A percentile compares a stretch with the other conserved stretches of the same genome.
phyloP scores from a whole-genome alignment of 2,329 filamentous ascomycete genomes.

The Paraconiothyrium sp. region DNA sequence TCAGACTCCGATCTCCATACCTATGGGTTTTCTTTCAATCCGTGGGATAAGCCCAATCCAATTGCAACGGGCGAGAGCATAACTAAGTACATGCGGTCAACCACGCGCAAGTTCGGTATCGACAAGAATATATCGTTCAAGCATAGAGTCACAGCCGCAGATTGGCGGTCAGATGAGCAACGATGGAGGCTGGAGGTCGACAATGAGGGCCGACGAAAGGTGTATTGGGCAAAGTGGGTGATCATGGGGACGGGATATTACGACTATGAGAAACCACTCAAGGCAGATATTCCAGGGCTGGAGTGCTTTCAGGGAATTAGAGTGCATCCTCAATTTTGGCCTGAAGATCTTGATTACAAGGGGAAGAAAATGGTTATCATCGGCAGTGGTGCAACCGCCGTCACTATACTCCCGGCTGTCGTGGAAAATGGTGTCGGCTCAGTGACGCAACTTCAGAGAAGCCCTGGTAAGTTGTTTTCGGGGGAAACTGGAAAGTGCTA shows the following conservation, averaged over 20 bases:
- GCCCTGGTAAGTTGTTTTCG: neutral
- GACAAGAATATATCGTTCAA: slow-evolving; percentile 57
- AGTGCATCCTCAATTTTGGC: slow-evolving; percentile 81
- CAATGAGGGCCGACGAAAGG: slow-evolving; percentile 46
- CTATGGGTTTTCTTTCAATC: slow-evolving; percentile 72
- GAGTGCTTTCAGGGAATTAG: slow-evolving; percentile 70
- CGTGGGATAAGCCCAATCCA: slow-evolving; percentile 65
- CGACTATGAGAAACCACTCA: slow-evolving; percentile 71
- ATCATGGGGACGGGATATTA: slow-evolving; percentile 77
- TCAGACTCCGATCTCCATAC: slow-evolving; percentile 61
- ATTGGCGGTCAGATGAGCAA: slow-evolving; percentile 61
- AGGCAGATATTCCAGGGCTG: slow-evolving; percentile 71
- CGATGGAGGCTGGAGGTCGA: slow-evolving; percentile 56
- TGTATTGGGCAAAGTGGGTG: slow-evolving; percentile 58
- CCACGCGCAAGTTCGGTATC: slow-evolving; percentile 55
- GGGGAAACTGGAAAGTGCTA: neutral
- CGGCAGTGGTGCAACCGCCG: slow-evolving; percentile 80
- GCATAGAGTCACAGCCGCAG: slow-evolving; percentile 52
- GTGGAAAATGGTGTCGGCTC: slow-evolving; percentile 68
- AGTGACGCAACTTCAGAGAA: slow-evolving; percentile 77
- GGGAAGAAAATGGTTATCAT: slow-evolving; percentile 76
- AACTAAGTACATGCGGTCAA: slow-evolving; percentile 55
- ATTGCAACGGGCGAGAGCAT: slow-evolving; percentile 59
- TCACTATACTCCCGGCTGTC: slow-evolving; percentile 78
- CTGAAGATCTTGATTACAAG: slow-evolving; percentile 70